Conservation (phyloP, 768 basidiomycete species). For the Leucocoprinus leucothites region DNA sequence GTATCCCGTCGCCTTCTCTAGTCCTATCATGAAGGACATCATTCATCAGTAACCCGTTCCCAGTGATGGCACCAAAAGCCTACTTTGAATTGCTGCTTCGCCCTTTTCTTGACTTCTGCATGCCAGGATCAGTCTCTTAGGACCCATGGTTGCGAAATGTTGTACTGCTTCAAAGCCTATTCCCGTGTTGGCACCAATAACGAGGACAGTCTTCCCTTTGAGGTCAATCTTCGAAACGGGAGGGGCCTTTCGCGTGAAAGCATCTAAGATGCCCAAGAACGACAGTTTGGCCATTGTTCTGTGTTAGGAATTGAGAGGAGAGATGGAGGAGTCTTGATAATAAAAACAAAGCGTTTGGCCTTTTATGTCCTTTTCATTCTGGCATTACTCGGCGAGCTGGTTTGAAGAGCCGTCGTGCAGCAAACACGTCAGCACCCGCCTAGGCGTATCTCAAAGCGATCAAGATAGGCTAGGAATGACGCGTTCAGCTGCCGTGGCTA, state of each 20-base stretch:
- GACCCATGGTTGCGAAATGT: conserved; percentile 42
- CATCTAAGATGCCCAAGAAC: no score
- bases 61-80: conserved; percentile 12
- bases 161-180: conserved; percentile 44
- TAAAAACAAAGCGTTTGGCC: no score
- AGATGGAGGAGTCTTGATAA: no score
- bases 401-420: no score
- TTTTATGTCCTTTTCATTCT: no score
- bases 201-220: conserved; percentile 43
- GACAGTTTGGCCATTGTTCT: no score
- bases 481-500: no score
- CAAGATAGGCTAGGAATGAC: no score
- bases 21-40: conserved; percentile 15
- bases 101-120: conserved; percentile 33
- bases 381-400: no score
- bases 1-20: conserved; percentile 29
- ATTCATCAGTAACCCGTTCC: background rate
- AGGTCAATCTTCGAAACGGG: conserved; percentile 34
- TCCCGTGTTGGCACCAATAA: conserved; percentile 49
- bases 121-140: conserved; percentile 33
- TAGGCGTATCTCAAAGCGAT: no score
- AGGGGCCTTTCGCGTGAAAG: conserved; percentile 12
- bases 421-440: no score
- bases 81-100: conserved; percentile 31
- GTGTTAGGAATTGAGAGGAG: no score